These are phyloP conservation scores for Sclerotinia nivalis DNA, from an alignment of 2,329 filamentous ascomycete genomes.

Conservation along the genomic window DNA sequence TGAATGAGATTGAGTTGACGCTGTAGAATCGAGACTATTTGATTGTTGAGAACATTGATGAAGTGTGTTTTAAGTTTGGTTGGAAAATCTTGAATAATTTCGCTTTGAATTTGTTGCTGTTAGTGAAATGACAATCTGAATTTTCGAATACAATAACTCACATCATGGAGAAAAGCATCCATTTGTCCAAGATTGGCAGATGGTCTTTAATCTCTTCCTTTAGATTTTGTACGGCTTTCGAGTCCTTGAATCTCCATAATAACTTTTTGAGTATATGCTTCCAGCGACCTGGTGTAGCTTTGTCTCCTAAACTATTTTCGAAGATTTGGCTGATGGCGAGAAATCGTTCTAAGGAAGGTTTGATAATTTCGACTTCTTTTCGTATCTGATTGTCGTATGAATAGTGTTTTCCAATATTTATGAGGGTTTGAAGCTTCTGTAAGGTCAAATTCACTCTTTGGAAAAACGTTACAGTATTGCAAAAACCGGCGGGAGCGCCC, in stretches of 20 bases:
- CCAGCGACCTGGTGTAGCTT: not conserved
- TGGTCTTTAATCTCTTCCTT: not conserved
- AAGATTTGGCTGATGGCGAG: not conserved
- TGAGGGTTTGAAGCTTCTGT: not conserved
- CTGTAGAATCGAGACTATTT: not conserved
- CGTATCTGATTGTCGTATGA: constrained; percentile 2
- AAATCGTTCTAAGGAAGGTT: not conserved
- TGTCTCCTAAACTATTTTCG: not conserved
- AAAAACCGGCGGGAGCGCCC: constrained; percentile 10
- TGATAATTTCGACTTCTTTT: not conserved
- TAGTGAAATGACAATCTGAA: too few relatives aligned
- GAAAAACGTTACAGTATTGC: constrained; percentile 3
- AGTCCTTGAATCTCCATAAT: not conserved
- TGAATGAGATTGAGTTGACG: not conserved
- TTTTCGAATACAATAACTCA: too few relatives aligned
- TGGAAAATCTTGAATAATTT: not conserved
- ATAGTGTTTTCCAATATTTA: not conserved
- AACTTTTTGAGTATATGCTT: not conserved
- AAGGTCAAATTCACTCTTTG: not conserved
- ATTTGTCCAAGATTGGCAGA: not conserved
- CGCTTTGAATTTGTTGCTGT: not conserved
- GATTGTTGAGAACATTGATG: not conserved
- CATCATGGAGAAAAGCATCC: too few relatives aligned
- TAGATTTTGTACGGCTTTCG: not conserved
- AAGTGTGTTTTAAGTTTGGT: not conserved